Conservation (phyloP, 2,329 filamentous ascomycete species). For the Alternaria sp. region DNA sequence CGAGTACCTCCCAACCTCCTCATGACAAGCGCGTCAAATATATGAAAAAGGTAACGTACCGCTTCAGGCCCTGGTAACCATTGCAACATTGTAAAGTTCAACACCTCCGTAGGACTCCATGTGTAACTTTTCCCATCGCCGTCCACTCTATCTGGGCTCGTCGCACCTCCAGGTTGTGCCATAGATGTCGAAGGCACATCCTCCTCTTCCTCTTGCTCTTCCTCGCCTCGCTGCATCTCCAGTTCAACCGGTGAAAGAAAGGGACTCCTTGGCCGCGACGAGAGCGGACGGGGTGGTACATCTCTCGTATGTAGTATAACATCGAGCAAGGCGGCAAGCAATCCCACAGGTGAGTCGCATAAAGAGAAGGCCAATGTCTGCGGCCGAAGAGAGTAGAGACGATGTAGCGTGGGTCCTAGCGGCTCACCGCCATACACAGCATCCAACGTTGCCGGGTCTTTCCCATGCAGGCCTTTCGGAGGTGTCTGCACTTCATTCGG, state of each 20-base stretch:
- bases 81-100: constrained; percentile 60
- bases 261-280: constrained; percentile 32
- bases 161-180: constrained; percentile 1
- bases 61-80: constrained; percentile 71
- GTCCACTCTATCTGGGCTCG: neutral
- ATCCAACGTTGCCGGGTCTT: neutral
- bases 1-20: neutral
- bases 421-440: constrained; percentile 1
- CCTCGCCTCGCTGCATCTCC: constrained; percentile 24
- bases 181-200: neutral
- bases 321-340: constrained; percentile 44
- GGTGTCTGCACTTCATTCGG: constrained; percentile 55
- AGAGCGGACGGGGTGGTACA: constrained; percentile 14
- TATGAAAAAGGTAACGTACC: constrained; percentile 7
- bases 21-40: neutral
- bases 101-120: constrained; percentile 55
- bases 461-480: neutral
- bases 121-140: constrained; percentile 1
- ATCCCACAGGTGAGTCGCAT: constrained; percentile 48
- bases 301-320: constrained; percentile 35
- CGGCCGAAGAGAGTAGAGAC: constrained; percentile 39
- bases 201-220: constrained; percentile 14
- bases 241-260: constrained; percentile 42
- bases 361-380: constrained; percentile 47
- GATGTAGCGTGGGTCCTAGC: constrained; percentile 26